Evolutionary conservation across 2,329 filamentous ascomycete species (phyloP).

Genomic region (Fusarium avenaceum): DNA sequence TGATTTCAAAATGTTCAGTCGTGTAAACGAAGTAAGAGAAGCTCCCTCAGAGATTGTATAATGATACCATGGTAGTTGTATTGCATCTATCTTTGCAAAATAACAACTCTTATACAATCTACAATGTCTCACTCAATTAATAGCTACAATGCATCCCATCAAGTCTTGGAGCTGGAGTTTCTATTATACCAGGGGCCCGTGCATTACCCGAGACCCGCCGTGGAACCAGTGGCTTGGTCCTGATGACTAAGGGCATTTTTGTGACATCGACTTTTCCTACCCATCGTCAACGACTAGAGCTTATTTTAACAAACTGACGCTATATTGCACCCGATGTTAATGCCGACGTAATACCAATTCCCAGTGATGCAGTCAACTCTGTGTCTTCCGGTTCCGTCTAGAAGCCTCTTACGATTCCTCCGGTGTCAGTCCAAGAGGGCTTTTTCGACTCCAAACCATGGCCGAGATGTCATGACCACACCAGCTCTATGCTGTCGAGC

Average conservation of each 20-base stretch:
- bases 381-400: conserved; percentile 64
- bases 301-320: conserved; percentile 12
- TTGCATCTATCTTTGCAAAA: background rate
- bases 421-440: conserved; percentile 75
- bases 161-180: background rate
- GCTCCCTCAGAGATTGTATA: background rate
- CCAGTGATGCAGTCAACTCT: conserved; percentile 61
- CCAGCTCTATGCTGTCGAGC: conserved; percentile 38
- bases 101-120: background rate
- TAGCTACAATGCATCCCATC: background rate
- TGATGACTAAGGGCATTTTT: conserved; percentile 37
- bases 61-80: background rate
- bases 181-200: conserved; percentile 16
- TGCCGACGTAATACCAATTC: conserved; percentile 31
- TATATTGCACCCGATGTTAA: conserved; percentile 29
- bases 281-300: conserved; percentile 34
- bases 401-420: conserved; percentile 77
- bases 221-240: conserved; percentile 28
- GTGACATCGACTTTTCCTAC: conserved; percentile 39
- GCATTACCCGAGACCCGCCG: conserved; percentile 17
- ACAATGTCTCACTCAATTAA: background rate
- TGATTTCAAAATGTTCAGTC: background rate
- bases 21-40: background rate
- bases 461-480: conserved; percentile 41
- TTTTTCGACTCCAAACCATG: conserved; percentile 63